These are phyloP conservation scores for Didymella exigua DNA, from an alignment of 2,329 filamentous ascomycete genomes.

Conservation along the genomic window DNA sequence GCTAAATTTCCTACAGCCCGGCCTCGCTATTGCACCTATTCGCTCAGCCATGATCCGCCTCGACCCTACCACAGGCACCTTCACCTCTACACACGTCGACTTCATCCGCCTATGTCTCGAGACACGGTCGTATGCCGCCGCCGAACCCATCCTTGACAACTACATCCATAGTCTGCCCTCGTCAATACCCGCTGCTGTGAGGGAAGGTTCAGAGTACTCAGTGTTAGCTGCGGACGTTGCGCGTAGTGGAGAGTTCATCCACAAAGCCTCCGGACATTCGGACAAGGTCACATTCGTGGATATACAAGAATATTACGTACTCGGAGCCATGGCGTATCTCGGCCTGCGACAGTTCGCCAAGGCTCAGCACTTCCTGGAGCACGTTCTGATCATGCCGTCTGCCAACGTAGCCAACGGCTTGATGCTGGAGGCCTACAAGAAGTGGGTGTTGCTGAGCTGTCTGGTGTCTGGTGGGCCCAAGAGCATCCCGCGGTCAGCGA, in stretches of 20 bases:
- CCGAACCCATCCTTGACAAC: constrained; percentile 67
- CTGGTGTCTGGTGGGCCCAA: constrained; percentile 67
- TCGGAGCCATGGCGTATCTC: constrained; percentile 56
- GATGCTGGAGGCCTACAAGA: constrained; percentile 90
- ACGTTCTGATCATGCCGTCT: constrained; percentile 66
- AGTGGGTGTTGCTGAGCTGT: constrained; percentile 80
- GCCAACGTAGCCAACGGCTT: constrained; percentile 71
- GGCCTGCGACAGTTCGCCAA: constrained; percentile 51
- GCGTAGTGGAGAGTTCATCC: constrained; percentile 64
- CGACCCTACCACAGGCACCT: constrained; percentile 68
- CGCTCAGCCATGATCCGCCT: constrained; percentile 65
- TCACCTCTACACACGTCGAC: constrained; percentile 67
- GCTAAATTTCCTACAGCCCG: constrained; percentile 30
- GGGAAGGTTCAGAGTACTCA: constrained; percentile 47
- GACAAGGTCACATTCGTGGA: constrained; percentile 57
- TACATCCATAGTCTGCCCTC: constrained; percentile 69
- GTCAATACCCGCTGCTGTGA: constrained; percentile 32
- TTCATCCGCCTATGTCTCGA: constrained; percentile 64
- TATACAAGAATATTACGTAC: constrained; percentile 62
- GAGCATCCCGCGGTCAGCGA: constrained; percentile 62
- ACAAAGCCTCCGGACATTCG: constrained; percentile 63
- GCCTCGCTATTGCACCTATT: constrained; percentile 47
- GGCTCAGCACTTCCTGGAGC: constrained; percentile 55
- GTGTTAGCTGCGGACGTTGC: constrained; percentile 50
- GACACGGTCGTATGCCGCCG: constrained; percentile 59